These are phyloP conservation scores for Hericium coralloides DNA, from an alignment of 768 basidiomycete genomes.

Conservation along the genomic window DNA sequence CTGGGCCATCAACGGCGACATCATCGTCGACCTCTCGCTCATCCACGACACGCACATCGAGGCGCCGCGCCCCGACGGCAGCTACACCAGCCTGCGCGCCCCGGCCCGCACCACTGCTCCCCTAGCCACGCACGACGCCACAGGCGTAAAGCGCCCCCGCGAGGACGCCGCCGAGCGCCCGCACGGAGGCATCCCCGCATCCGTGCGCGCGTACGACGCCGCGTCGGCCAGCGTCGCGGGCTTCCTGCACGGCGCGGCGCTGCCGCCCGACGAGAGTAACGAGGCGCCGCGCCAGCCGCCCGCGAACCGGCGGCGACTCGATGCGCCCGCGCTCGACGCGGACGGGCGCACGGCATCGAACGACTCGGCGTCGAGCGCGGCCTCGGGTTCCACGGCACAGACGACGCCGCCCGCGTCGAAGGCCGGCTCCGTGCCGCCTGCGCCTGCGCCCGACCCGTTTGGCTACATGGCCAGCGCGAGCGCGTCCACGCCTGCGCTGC, in stretches of 20 bases:
- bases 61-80: slow-evolving; percentile 29
- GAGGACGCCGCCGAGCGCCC: slow-evolving; percentile 26
- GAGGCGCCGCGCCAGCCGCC: slow-evolving; percentile 21
- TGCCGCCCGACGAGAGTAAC: slow-evolving; percentile 17
- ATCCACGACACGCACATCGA: slow-evolving; percentile 65
- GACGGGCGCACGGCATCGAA: not conserved
- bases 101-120: slow-evolving; percentile 22
- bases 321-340: not conserved
- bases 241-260: slow-evolving; percentile 36
- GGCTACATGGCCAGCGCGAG: slow-evolving; percentile 9
- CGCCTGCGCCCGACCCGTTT: slow-evolving; percentile 17
- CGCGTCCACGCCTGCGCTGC: not conserved
- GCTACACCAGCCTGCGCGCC: slow-evolving; percentile 54
- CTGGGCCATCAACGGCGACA: slow-evolving; percentile 80
- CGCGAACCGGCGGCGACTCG: slow-evolving; percentile 15
- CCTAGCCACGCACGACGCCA: slow-evolving; percentile 1
- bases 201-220: slow-evolving; percentile 30
- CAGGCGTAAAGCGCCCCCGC: slow-evolving; percentile 42
- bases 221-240: slow-evolving; percentile 47
- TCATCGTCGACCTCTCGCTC: slow-evolving; percentile 73
- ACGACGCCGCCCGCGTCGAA: slow-evolving; percentile 1
- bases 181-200: not conserved
- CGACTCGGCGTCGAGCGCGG: not conserved
- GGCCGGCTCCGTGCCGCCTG: not conserved
- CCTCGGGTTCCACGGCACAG: slow-evolving; percentile 10